These are phyloP conservation scores for Solanum rostratum DNA, from an alignment of 257 asterid genomes.

Conservation along the genomic window DNA sequence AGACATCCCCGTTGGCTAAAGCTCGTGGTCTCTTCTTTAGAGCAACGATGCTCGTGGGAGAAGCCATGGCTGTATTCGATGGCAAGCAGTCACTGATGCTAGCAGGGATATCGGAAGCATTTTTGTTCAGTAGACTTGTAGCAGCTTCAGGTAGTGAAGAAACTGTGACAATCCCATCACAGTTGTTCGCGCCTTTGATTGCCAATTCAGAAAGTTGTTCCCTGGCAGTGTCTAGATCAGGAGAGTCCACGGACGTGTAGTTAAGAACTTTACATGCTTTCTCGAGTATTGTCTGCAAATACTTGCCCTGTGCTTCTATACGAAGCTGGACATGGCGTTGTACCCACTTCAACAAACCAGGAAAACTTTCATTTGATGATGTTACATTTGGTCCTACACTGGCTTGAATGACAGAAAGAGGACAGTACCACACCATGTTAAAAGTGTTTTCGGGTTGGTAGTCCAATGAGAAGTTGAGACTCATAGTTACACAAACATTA, in stretches of 20 bases:
- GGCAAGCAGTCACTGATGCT: conserved; percentile 1
- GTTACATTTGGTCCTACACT: neutral
- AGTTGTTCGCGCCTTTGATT: conserved; percentile 40
- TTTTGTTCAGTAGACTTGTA: conserved; percentile 6
- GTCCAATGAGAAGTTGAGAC: neutral
- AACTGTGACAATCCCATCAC: conserved; percentile 18
- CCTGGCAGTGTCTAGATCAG: conserved; percentile 51
- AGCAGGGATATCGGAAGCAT: neutral
- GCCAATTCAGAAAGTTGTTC: conserved; percentile 54
- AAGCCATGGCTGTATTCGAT: conserved; percentile 9
- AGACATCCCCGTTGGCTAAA: conserved; percentile 24
- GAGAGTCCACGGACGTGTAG: conserved; percentile 1
- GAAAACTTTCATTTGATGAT: neutral
- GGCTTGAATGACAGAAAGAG: neutral
- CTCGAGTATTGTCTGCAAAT: conserved; percentile 30
- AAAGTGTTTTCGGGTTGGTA: neutral
- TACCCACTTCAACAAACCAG: conserved; percentile 12
- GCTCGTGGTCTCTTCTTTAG: conserved; percentile 58
- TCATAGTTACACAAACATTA: neutral
- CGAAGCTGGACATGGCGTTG: conserved; percentile 38
- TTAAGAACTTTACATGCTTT: conserved; percentile 19
- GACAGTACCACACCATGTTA: neutral
- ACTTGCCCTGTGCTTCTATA: conserved; percentile 34
- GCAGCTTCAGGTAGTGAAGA: conserved; percentile 22
- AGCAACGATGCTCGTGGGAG: neutral